Percentiles rank a stretch among this genome's conserved stretches.
These are phyloP conservation scores for Maudiozyma serrabonitensis DNA, from an alignment of 805 yeast species.

Conservation along the genomic window DNA sequence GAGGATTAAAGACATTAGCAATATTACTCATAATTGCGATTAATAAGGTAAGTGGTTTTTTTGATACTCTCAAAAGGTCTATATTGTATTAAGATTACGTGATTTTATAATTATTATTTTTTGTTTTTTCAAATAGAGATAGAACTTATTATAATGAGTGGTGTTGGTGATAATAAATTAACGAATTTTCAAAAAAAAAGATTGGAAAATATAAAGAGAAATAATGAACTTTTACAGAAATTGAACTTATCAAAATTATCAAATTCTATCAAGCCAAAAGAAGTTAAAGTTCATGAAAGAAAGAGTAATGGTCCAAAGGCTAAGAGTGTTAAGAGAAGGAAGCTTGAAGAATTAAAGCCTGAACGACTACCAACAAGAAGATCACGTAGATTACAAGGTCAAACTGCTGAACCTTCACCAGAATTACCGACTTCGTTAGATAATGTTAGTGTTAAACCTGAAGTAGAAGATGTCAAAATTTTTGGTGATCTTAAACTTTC, in stretches of 20 bases:
- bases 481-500: conserved; percentile 55
- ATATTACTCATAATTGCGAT: conserved; percentile 32
- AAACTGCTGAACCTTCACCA: conserved; percentile 32
- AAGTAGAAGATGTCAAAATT: conserved; percentile 46
- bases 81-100: not conserved
- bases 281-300: conserved; percentile 38
- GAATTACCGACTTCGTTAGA: not conserved
- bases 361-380: conserved; percentile 51
- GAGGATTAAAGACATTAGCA: conserved; percentile 42
- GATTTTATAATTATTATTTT: not conserved
- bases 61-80: not conserved
- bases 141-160: not conserved
- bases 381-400: conserved; percentile 72
- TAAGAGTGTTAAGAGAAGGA: conserved; percentile 1
- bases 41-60: not conserved
- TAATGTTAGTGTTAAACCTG: conserved; percentile 25
- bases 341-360: conserved; percentile 11
- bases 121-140: too few relatives aligned
- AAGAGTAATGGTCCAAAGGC: conserved; percentile 20
- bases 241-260: conserved; percentile 40
- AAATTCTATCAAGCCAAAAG: conserved; percentile 2
- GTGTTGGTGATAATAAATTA: conserved; percentile 14
- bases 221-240: conserved; percentile 61
- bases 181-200: conserved; percentile 66
- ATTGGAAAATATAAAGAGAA: conserved; percentile 73